Percentiles rank a stretch among this genome's conserved stretches.
phyloP scores from a whole-genome alignment of 495 filamentous ascomycete species.

The Chaetomium cochliodes region DNA sequence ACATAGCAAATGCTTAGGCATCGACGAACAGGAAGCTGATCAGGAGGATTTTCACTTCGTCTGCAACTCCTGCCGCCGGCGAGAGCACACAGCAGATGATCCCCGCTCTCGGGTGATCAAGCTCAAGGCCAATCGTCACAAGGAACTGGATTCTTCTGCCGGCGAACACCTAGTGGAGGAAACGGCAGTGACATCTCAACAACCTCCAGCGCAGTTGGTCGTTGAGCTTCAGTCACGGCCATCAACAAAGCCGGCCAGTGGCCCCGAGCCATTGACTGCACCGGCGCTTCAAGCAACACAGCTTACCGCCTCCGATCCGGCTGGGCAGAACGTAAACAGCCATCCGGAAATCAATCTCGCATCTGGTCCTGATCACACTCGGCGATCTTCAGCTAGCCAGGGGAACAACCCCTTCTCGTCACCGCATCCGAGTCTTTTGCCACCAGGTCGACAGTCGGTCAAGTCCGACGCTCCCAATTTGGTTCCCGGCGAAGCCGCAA shows the following conservation, averaged over 20 bases:
- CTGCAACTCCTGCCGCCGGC: slow-evolving; percentile 71
- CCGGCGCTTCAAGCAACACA: background rate
- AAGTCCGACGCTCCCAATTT: background rate
- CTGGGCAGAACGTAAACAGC: background rate
- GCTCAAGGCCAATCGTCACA: slow-evolving; percentile 66
- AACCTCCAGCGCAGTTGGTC: slow-evolving; percentile 14
- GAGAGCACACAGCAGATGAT: slow-evolving; percentile 39
- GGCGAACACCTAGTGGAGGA: slow-evolving; percentile 13
- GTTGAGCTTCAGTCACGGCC: slow-evolving; percentile 25
- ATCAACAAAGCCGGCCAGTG: background rate
- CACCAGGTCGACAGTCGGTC: slow-evolving; percentile 41
- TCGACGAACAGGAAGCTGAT: slow-evolving; percentile 73
- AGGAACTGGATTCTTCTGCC: slow-evolving; percentile 31
- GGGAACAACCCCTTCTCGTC: slow-evolving; percentile 45
- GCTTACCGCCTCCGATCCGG: too few species aligned
- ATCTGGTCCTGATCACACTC: slow-evolving; percentile 6
- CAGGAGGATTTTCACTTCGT: slow-evolving; percentile 86
- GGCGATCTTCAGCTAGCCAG: slow-evolving; percentile 13
- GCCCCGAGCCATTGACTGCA: background rate
- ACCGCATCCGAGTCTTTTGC: slow-evolving; percentile 44
- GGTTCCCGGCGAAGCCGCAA: background rate
- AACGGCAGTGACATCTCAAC: slow-evolving; percentile 2
- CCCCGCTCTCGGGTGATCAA: slow-evolving; percentile 57
- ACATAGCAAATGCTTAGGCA: slow-evolving; percentile 84
- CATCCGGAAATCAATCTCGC: background rate